Percentiles rank a stretch among this genome's conserved stretches.
Conservation (phyloP, 73 alveolate species). For the Paramecium octaurelia region DNA sequence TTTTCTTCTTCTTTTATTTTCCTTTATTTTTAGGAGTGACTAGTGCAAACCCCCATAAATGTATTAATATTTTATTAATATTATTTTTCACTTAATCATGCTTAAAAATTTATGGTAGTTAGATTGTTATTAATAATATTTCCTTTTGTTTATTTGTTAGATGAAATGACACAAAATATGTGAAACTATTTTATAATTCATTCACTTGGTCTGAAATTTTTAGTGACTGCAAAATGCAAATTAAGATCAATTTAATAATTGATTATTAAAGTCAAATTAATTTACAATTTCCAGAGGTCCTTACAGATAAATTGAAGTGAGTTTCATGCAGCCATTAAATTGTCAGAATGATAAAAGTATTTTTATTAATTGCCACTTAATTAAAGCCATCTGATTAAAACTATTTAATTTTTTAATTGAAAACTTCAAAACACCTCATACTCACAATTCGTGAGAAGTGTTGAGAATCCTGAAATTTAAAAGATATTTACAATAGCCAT, state of each 20-base stretch:
- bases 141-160: not conserved
- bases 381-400: not conserved
- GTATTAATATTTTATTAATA: not conserved
- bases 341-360: not conserved
- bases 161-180: not conserved
- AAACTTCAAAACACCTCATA: not conserved
- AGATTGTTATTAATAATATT: not conserved
- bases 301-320: not conserved
- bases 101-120: not conserved
- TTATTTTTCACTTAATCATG: not conserved
- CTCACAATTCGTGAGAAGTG: not conserved
- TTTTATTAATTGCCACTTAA: not conserved
- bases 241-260: not conserved
- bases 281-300: not conserved
- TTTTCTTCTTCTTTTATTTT: not conserved
- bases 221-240: not conserved
- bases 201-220: not conserved
- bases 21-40: not conserved
- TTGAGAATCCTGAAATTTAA: not conserved
- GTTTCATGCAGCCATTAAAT: not conserved
- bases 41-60: not conserved
- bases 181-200: too few species aligned
- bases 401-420: not conserved
- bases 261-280: not conserved
- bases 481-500: not conserved